Conservation (phyloP, 345 rosid genomes). For the Hibiscus tridactylites region DNA sequence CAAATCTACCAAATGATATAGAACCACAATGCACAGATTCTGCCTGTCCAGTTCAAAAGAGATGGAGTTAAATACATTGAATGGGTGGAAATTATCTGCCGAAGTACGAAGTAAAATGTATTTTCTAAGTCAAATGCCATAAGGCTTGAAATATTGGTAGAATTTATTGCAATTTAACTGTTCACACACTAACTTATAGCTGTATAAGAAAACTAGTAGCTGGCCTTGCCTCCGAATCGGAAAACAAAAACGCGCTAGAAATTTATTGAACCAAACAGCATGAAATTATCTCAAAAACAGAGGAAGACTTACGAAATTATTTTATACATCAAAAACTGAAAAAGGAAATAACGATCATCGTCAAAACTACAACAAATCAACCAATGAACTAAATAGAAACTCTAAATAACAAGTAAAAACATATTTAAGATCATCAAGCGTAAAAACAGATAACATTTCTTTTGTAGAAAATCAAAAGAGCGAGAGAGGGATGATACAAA, state of each 20-base stretch:
- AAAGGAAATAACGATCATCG: background rate
- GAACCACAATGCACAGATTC: slow-evolving; percentile 75
- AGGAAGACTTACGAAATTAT: background rate
- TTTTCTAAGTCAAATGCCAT: background rate
- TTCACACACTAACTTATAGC: background rate
- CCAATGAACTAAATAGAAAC: background rate
- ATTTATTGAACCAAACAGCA: background rate
- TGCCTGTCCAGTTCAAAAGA: slow-evolving; percentile 32
- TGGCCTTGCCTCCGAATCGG: background rate
- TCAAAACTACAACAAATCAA: background rate
- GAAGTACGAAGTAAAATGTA: background rate
- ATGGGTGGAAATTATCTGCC: background rate
- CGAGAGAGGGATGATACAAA: background rate
- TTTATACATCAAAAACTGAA: background rate
- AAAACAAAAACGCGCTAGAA: background rate
- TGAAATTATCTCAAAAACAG: background rate
- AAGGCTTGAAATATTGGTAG: background rate
- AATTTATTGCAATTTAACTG: background rate
- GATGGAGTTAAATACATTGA: background rate
- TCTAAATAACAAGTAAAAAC: background rate
- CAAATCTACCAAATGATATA: slow-evolving; percentile 88
- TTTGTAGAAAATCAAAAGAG: background rate
- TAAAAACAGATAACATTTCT: background rate
- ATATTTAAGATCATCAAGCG: background rate
- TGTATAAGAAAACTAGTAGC: background rate